Conservation (phyloP, 176 grass and related monocot genomes). For the Zea mays region Zm-B73-REFERENCE-NAM-5.0 NC_050104.1:158362001-158362500, state of each 20-base stretch:
- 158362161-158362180: conserved; percentile 93
- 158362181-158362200: conserved; percentile 91
- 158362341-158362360: conserved; percentile 61
- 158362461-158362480: conserved; percentile 65
- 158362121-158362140: conserved; percentile 77
- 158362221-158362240: conserved; percentile 94
- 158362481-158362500: conserved; percentile 77
- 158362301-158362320: conserved; percentile 78
- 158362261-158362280: conserved; percentile 98
- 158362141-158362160: conserved; percentile 88
- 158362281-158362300: conserved; percentile 98
- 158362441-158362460: conserved; percentile 85
- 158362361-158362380: conserved; percentile 80
- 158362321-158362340: conserved; percentile 54
- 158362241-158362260: conserved; percentile 88
- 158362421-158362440: conserved; percentile 68
- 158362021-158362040: conserved; percentile 12
- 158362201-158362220: conserved; percentile 84
- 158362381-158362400: conserved; percentile 69
- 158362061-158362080: conserved; percentile 51
- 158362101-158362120: conserved; percentile 99
- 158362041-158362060: conserved; percentile 46
- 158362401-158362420: conserved; percentile 91
- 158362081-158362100: conserved; percentile 88
- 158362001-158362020: conserved; percentile 45